Conservation (phyloP, 2,329 filamentous ascomycete genomes). For the Scedosporium aurantiacum region DNA sequence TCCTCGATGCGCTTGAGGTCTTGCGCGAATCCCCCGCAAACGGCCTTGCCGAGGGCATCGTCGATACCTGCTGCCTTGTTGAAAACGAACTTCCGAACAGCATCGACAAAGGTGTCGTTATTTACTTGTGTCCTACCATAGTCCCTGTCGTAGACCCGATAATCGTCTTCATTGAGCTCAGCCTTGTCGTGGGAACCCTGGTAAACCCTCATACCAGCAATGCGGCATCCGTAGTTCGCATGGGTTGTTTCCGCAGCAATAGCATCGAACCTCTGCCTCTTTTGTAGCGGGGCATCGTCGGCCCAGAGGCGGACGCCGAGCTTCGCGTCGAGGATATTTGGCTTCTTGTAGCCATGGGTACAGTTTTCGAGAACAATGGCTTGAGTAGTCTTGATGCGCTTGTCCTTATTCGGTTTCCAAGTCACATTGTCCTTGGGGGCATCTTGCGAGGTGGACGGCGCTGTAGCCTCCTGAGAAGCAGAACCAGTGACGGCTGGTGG, state of each 20-base stretch:
- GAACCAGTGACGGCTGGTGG: not conserved
- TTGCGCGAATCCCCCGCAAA: constrained; percentile 41
- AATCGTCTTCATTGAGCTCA: constrained; percentile 42
- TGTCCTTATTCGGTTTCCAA: constrained; percentile 39
- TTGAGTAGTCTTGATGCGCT: constrained; percentile 61
- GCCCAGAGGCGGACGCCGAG: constrained; percentile 80
- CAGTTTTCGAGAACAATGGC: constrained; percentile 81
- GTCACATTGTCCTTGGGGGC: constrained; percentile 13
- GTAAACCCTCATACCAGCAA: constrained; percentile 55
- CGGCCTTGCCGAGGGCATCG: constrained; percentile 41
- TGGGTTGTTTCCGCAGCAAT: constrained; percentile 50
- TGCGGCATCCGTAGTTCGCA: constrained; percentile 47
- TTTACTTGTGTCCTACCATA: constrained; percentile 45
- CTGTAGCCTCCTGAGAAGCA: not conserved
- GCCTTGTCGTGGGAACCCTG: constrained; percentile 40
- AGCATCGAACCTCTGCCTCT: constrained; percentile 49
- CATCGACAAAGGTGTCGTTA: constrained; percentile 40
- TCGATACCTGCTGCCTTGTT: constrained; percentile 47
- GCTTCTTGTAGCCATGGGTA: constrained; percentile 65
- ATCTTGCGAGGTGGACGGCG: not conserved
- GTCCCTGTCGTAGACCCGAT: constrained; percentile 52
- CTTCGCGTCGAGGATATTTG: constrained; percentile 91
- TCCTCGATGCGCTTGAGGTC: constrained; percentile 43
- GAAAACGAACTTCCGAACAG: constrained; percentile 47
- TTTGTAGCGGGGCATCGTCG: constrained; percentile 52